These are phyloP conservation scores for Magnusiomyces ingens DNA, from an alignment of 1,139 yeast genomes.

Conservation along the genomic window DNA sequence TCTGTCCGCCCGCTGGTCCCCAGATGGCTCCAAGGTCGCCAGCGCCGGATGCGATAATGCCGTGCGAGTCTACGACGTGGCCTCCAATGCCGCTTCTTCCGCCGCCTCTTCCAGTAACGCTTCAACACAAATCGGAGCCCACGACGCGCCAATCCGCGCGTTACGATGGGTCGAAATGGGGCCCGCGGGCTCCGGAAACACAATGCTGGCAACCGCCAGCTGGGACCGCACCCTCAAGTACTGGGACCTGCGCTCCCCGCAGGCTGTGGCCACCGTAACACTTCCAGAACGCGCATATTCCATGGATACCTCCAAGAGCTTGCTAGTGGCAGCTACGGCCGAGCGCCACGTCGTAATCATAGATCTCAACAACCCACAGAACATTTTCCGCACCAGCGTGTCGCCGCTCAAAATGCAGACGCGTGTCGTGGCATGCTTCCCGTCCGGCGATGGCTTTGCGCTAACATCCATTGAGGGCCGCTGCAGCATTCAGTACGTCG, in stretches of 20 bases:
- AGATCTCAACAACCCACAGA: constrained; percentile 72
- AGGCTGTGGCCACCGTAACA: constrained; percentile 71
- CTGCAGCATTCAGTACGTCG: constrained; percentile 92
- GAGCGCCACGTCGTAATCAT: constrained; percentile 75
- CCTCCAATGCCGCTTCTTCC: constrained; percentile 54
- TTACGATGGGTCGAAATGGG: constrained; percentile 69
- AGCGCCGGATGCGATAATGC: constrained; percentile 94
- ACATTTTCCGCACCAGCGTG: constrained; percentile 62
- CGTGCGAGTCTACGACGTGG: constrained; percentile 76
- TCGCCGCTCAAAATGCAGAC: constrained; percentile 93
- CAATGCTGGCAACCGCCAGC: constrained; percentile 84
- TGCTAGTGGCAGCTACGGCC: constrained; percentile 88
- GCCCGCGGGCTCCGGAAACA: constrained; percentile 55
- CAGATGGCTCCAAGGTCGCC: constrained; percentile 80
- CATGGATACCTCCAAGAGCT: constrained; percentile 76
- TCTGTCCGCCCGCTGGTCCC: constrained; percentile 71
- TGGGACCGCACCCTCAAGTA: constrained; percentile 95
- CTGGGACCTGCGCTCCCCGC: constrained; percentile 89
- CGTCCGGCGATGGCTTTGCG: constrained; percentile 87
- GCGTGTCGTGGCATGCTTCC: constrained; percentile 72
- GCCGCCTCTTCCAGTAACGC: too few relatives aligned
- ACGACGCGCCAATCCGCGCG: constrained; percentile 70
- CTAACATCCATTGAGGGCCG: constrained; percentile 93
- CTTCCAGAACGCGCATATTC: constrained; percentile 89
- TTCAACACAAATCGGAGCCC: constrained; percentile 80